Percentiles rank a stretch among this genome's conserved stretches.
Conservation (phyloP, 805 yeast genomes). For the Wickerhamomyces ciferrii region DNA sequence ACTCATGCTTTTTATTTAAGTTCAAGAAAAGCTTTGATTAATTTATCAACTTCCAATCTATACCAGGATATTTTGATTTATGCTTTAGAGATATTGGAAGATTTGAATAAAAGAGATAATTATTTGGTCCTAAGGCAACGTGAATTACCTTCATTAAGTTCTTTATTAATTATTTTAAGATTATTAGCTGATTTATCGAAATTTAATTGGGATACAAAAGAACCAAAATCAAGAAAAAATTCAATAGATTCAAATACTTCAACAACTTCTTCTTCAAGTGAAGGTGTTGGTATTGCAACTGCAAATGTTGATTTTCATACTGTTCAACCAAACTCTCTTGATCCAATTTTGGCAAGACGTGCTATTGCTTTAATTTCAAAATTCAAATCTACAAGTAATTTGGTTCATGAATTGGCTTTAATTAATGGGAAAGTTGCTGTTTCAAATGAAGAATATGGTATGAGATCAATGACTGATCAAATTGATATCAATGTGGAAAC, state of each 20-base stretch:
- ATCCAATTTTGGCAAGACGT: constrained; percentile 19
- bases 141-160: constrained; percentile 21
- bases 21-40: constrained; percentile 27
- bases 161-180: constrained; percentile 31
- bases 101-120: constrained; percentile 23
- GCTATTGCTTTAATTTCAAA: constrained; percentile 24
- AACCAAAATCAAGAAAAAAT: constrained; percentile 16
- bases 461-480: constrained; percentile 19
- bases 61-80: constrained; percentile 26
- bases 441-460: constrained; percentile 15
- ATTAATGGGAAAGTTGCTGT: constrained; percentile 19
- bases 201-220: constrained; percentile 31
- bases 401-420: constrained; percentile 26
- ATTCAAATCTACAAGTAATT: constrained; percentile 26
- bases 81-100: constrained; percentile 20
- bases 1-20: constrained; percentile 29
- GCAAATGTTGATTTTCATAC: constrained; percentile 28
- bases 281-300: constrained; percentile 26
- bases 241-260: constrained; percentile 18
- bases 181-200: constrained; percentile 36
- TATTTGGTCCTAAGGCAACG: constrained; percentile 23
- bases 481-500: constrained; percentile 35
- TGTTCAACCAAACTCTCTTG: constrained; percentile 25
- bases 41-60: constrained; percentile 22
- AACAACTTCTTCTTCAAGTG: constrained; percentile 11